These are phyloP conservation scores for Glycine tomentella DNA, from an alignment of 306 rosid genomes.

Conservation along the genomic window DNA sequence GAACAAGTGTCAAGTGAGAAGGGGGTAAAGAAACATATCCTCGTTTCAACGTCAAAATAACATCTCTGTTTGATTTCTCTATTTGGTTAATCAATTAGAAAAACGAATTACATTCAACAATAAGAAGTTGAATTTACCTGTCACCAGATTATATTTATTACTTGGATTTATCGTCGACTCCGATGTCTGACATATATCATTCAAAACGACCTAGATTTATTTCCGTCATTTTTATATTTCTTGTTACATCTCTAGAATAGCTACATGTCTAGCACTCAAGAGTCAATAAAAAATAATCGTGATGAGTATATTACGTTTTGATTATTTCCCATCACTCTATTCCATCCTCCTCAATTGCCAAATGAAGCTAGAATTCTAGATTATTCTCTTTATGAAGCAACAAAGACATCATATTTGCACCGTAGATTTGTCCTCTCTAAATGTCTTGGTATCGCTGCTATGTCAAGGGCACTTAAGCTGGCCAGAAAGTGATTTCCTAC, in stretches of 20 bases:
- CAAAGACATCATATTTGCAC: slow-evolving; percentile 45
- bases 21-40: not conserved
- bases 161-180: too few species aligned
- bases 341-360: slow-evolving; percentile 31
- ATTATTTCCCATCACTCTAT: slow-evolving; percentile 26
- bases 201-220: not conserved
- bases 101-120: slow-evolving; percentile 36
- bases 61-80: slow-evolving; percentile 33
- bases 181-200: too few species aligned
- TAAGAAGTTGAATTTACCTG: slow-evolving; percentile 43
- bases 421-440: slow-evolving; percentile 29
- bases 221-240: slow-evolving; percentile 16
- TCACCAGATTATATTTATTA: slow-evolving; percentile 17
- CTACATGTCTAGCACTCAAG: slow-evolving; percentile 4
- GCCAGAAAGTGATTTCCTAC: slow-evolving; percentile 49
- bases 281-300: slow-evolving; percentile 17
- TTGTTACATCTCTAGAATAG: slow-evolving; percentile 13
- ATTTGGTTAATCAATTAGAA: slow-evolving; percentile 33
- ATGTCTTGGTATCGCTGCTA: slow-evolving; percentile 37
- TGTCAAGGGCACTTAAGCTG: slow-evolving; percentile 50
- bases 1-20: too few species aligned
- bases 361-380: slow-evolving; percentile 42
- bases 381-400: slow-evolving; percentile 42
- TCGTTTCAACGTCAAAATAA: slow-evolving; percentile 11
- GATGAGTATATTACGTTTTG: not conserved